Base-by-base conservation (phyloP, 345 rosid genomes). In the Lepidium africanum region DNA sequence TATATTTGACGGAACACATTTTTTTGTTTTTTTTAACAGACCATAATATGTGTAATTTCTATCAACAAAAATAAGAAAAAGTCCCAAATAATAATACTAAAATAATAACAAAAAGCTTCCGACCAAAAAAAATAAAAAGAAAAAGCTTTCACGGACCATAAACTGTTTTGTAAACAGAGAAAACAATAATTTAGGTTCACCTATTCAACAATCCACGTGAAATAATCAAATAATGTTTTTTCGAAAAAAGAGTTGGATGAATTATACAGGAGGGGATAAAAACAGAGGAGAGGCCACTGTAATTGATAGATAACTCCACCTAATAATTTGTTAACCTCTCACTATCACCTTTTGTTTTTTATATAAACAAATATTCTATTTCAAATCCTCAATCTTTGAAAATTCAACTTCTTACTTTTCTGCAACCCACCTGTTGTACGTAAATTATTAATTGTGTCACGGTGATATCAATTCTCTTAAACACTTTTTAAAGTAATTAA, bases 281-380 rank as follows among this genome's bases (percentile, higher is more conserved):
- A 67, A 43, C 35, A 42, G 45, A 32, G 27, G 5, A 15, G 2
- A 16, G 35, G 37, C n/a, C 46, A 48, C 51, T 52, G 61, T 69
- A 13, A 59, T 10, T 59, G 59, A 54, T 54, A 32, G 35, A 32
- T 15, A 48, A 27, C 60, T 70, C 23, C 59, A 70, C 67, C 75
- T 62, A 70, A 33, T 41, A 45, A 61, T 71, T 33, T 36, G 75
- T 71, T 71, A 61, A 51, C 69, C 68, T 52, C 39, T 71, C 62
- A 7, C 45, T 5, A 61, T 70, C 75, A 70, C 46, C 23, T 33
- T 45, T 10, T 41, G 3, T 5, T 13, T 12, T 4, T 16, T 55
- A 0, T 8, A n/a, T 6, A 0, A 16, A 16, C 7, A 9, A 5
- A 6, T 8, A 21, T 8, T 38, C 40, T 45, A 36, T 46, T 23